Base-by-base conservation (phyloP, 768 basidiomycete species). In the Lentinus tigrinus region DNA sequence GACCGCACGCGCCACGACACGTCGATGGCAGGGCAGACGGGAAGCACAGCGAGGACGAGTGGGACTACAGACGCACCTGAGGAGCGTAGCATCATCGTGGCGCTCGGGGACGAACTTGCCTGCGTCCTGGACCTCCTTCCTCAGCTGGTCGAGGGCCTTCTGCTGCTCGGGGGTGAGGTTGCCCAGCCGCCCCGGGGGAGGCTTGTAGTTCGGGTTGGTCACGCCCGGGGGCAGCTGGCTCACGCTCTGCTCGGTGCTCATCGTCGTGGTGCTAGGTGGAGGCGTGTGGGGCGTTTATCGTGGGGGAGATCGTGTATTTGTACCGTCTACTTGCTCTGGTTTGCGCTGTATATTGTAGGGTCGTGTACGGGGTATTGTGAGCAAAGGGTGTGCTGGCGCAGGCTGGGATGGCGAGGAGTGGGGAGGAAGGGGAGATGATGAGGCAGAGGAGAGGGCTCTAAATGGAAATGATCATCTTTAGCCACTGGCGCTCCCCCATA, bases 111-210 rank as follows among this genome's bases (percentile, higher is more conserved):
- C 85, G 67, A 87, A 89, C 52, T 71, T 67, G 3, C 80, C 84
- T 66, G 84, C 86, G 1, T 78, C 84, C 62, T 79, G 69, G 58
- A 93, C 74, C 66, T 89, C 80, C 62, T 78, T 75, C 70, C 80
- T 83, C 73, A 95, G 78, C 66, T 85, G 81, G 34, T 87, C 82
- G 56, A 94, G 84, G 3, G 84, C 79, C 59, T 84, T 76, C 62
- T 81, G 80, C 67, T 93, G 89, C 7, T 70, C 58, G 0, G 77
- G 69, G 1, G 82, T 81, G 65, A 95, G 80, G 70, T 94, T 93
- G n/a, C 93, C 93, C 38, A 92, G 74, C 28, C 86, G 80, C 16
- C 93, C 92, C 19, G 91, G 85, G 1, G 76, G 75, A 13, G 88
- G 87, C 64, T 76, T 82, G 72, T 85, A 88, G 70, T 80, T 80